Percentiles rank a stretch among this genome's conserved stretches.
Conservation (phyloP, 2,329 filamentous ascomycete species). For the Fragosphaeria purpurea region DNA sequence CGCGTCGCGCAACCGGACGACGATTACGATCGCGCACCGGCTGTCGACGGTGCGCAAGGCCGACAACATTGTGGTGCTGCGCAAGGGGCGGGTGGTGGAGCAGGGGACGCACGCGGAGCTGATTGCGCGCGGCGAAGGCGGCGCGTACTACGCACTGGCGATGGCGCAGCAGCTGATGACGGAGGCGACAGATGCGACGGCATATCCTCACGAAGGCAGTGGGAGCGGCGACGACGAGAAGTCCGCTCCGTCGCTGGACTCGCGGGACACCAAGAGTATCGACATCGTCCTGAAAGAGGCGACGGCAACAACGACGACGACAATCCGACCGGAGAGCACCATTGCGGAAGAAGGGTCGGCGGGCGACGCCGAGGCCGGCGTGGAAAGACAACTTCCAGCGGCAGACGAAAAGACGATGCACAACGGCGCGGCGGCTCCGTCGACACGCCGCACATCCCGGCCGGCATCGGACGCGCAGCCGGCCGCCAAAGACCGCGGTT, state of each 20-base stretch:
- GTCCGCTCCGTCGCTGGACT: not conserved
- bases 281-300: constrained; percentile 18
- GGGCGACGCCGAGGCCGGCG: no score
- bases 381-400: no score
- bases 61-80: constrained; percentile 67
- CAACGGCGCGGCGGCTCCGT: no score
- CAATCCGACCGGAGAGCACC: not conserved
- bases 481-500: constrained; percentile 23
- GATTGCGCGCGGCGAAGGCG: constrained; percentile 44
- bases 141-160: constrained; percentile 60
- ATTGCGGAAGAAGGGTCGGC: no score
- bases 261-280: constrained; percentile 31
- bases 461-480: not conserved
- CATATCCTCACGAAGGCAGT: constrained; percentile 20
- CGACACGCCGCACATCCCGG: no score
- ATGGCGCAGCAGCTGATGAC: constrained; percentile 47
- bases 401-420: no score
- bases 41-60: constrained; percentile 63
- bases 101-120: constrained; percentile 67
- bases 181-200: constrained; percentile 5
- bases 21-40: constrained; percentile 35
- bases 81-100: constrained; percentile 61
- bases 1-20: constrained; percentile 18
- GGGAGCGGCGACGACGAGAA: not conserved
- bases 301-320: not conserved